Percentiles rank a stretch among this genome's conserved stretches.
phyloP scores from a whole-genome alignment of 495 filamentous ascomycete genomes.

The Tetracladium setigerum region DNA sequence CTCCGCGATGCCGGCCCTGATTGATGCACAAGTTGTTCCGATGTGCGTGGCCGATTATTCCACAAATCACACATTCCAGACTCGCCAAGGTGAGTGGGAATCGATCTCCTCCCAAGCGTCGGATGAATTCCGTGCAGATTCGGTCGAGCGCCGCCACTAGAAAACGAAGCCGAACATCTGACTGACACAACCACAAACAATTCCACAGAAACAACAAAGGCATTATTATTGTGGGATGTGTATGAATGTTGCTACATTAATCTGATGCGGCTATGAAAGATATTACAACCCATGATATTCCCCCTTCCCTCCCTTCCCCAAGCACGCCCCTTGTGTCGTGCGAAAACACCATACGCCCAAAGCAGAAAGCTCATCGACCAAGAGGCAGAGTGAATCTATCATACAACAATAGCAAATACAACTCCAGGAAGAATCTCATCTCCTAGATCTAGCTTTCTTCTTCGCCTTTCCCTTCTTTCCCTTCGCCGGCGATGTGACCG shows the following conservation, averaged over 20 bases:
- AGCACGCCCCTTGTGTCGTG: neutral
- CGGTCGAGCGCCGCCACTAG: no score
- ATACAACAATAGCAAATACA: slow-evolving; percentile 20
- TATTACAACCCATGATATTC: neutral
- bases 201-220: no score
- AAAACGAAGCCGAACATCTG: no score
- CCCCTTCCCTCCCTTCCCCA: neutral
- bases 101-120: no score
- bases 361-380: neutral
- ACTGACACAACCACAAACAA: no score
- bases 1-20: no score
- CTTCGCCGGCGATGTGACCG: slow-evolving; percentile 5
- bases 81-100: no score
- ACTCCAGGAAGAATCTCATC: neutral
- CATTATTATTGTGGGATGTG: neutral
- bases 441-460: slow-evolving; percentile 9
- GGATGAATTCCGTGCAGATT: no score
- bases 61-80: no score
- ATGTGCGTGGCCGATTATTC: no score
- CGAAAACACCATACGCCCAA: neutral
- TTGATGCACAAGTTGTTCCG: no score
- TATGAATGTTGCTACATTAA: no score
- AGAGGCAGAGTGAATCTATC: slow-evolving; percentile 7
- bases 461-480: slow-evolving; percentile 22
- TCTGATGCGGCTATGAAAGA: neutral